Evolutionary conservation across 2,329 filamentous ascomycete species (phyloP).

Genomic region (Botryotinia narcissicola): DNA sequence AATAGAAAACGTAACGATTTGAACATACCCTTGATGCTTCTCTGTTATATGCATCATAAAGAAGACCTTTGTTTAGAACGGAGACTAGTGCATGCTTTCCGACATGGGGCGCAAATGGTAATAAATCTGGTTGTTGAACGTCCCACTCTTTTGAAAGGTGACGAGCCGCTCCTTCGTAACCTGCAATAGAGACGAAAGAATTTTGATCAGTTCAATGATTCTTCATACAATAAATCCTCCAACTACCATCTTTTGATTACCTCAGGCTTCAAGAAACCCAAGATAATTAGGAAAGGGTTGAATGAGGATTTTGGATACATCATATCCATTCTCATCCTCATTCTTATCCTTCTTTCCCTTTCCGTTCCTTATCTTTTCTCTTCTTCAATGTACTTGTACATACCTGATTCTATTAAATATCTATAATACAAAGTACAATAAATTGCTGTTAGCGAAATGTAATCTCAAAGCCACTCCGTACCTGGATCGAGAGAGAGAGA

Average conservation of each 20-base stretch:
- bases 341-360: background rate
- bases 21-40: conserved; percentile 40
- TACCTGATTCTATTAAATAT: conserved; percentile 40
- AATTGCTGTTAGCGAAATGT: conserved; percentile 35
- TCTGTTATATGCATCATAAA: conserved; percentile 59
- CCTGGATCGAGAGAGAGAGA: conserved; percentile 18
- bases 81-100: conserved; percentile 62
- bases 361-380: background rate
- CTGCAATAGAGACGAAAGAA: conserved; percentile 41
- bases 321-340: background rate
- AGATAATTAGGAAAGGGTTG: background rate
- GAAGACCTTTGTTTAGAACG: conserved; percentile 61
- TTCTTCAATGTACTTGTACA: conserved; percentile 23
- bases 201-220: conserved; percentile 21
- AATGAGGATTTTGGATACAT: background rate
- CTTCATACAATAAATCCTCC: background rate
- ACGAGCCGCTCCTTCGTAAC: conserved; percentile 65
- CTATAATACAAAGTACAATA: conserved; percentile 31
- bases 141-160: conserved; percentile 70
- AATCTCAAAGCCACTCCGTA: conserved; percentile 24
- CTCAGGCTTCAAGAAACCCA: background rate
- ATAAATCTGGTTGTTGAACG: conserved; percentile 58
- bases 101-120: conserved; percentile 63
- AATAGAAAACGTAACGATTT: background rate
- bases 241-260: background rate